These are phyloP conservation scores for Botryotinia calthae DNA, from an alignment of 2,329 filamentous ascomycete species.

Conservation along the genomic window DNA sequence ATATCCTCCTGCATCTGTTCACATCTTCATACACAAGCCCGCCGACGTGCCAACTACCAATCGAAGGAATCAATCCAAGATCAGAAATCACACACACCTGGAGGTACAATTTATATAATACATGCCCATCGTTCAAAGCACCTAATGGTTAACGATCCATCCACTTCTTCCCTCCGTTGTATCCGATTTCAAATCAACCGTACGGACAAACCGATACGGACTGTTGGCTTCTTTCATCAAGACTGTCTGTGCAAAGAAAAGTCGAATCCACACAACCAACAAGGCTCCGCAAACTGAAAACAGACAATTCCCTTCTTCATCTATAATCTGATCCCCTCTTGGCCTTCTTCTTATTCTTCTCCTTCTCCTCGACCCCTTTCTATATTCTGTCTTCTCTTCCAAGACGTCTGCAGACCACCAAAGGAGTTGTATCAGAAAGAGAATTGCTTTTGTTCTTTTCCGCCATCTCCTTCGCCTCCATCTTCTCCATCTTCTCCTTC, in stretches of 20 bases:
- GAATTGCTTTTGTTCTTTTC: background rate
- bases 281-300: constrained; percentile 2
- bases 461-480: background rate
- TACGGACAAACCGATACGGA: background rate
- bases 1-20: background rate
- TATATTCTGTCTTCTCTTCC: background rate
- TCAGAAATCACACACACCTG: background rate
- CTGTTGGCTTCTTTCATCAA: background rate
- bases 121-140: background rate
- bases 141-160: background rate
- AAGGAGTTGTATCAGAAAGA: background rate
- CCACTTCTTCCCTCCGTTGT: background rate
- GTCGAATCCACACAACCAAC: constrained; percentile 1
- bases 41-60: background rate
- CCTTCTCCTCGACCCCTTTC: background rate
- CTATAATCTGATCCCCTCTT: background rate
- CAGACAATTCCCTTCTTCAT: background rate
- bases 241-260: background rate
- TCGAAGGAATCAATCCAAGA: background rate
- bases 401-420: background rate
- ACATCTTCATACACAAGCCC: background rate
- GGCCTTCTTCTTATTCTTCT: no score
- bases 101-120: background rate
- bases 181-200: background rate
- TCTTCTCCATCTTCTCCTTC: constrained; percentile 4